A percentile compares a stretch with the other conserved stretches of the same genome.
Evolutionary conservation across 306 rosid species (phyloP).

Genomic region (Lablab purpureus): DNA sequence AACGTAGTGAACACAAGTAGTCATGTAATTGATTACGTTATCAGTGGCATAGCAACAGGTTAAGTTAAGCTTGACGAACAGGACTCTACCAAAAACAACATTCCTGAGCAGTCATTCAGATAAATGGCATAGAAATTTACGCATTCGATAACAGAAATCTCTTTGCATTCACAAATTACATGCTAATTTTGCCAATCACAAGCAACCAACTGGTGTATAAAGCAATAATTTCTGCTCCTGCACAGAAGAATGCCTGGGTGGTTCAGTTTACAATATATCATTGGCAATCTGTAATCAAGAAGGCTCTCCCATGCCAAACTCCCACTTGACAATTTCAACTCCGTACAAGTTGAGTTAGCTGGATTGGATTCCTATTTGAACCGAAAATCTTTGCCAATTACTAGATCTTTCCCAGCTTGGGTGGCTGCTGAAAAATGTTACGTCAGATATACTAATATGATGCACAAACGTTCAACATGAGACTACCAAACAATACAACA

Average conservation of each 20-base stretch:
- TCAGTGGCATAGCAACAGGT: constrained; percentile 32
- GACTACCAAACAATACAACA: neutral
- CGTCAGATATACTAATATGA: constrained; percentile 7
- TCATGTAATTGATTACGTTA: constrained; percentile 34
- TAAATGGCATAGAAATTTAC: constrained; percentile 43
- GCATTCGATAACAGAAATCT: constrained; percentile 48
- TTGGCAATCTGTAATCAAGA: constrained; percentile 45
- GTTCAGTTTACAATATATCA: constrained; percentile 53
- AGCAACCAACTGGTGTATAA: constrained; percentile 46
- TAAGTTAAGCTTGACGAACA: constrained; percentile 31
- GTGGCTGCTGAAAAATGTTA: constrained; percentile 61
- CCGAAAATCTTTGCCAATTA: constrained; percentile 47
- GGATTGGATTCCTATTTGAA: constrained; percentile 50
- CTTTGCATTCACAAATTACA: constrained; percentile 58
- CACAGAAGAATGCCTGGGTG: constrained; percentile 51
- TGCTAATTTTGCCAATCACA: constrained; percentile 51
- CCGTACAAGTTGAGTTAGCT: constrained; percentile 46
- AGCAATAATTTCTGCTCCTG: constrained; percentile 56
- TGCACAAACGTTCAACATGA: constrained; percentile 1
- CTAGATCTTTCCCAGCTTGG: constrained; percentile 62
- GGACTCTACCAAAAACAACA: constrained; percentile 34
- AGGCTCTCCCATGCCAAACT: constrained; percentile 55
- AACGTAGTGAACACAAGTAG: neutral
- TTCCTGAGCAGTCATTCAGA: constrained; percentile 40
- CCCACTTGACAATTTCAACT: constrained; percentile 48